These are phyloP conservation scores for Alternaria brassicicola DNA, from an alignment of 2,329 filamentous ascomycete species.

Conservation along the genomic window DNA sequence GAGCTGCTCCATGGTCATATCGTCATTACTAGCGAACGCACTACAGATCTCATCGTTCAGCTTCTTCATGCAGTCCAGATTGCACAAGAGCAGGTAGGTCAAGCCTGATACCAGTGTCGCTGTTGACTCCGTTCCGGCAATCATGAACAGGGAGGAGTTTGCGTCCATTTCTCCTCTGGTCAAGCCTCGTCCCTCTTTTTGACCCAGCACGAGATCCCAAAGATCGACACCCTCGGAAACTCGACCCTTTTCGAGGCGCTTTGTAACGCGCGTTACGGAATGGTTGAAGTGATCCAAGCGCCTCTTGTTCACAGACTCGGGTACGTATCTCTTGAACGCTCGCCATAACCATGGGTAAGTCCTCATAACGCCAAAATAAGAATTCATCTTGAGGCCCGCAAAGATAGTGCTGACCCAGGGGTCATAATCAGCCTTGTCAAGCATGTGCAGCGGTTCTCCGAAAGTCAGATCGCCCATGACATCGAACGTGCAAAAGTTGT, in stretches of 20 bases:
- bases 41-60: slow-evolving; percentile 39
- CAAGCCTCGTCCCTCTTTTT: slow-evolving; percentile 39
- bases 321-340: slow-evolving; percentile 11
- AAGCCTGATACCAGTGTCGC: slow-evolving; percentile 50
- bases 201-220: slow-evolving; percentile 48
- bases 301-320: slow-evolving; percentile 16
- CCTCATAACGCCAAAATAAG: slow-evolving; percentile 10
- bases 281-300: slow-evolving; percentile 25
- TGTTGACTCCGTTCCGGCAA: slow-evolving; percentile 55
- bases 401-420: slow-evolving; percentile 32
- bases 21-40: slow-evolving; percentile 31
- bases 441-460: slow-evolving; percentile 39
- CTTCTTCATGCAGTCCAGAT: slow-evolving; percentile 33
- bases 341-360: slow-evolving; percentile 17
- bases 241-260: slow-evolving; percentile 37
- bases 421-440: slow-evolving; percentile 36
- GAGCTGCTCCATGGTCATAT: slow-evolving; percentile 45
- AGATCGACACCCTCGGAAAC: slow-evolving; percentile 45
- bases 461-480: slow-evolving; percentile 45
- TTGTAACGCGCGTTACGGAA: slow-evolving; percentile 33
- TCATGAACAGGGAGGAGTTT: slow-evolving; percentile 48
- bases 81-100: slow-evolving; percentile 44
- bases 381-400: slow-evolving; percentile 22
- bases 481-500: slow-evolving; percentile 45
- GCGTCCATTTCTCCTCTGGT: slow-evolving; percentile 47